Percentiles rank a stretch among this genome's conserved stretches.
Conservation (phyloP, 108 stramenopile species). For the Nitzschia inconspicua region DNA sequence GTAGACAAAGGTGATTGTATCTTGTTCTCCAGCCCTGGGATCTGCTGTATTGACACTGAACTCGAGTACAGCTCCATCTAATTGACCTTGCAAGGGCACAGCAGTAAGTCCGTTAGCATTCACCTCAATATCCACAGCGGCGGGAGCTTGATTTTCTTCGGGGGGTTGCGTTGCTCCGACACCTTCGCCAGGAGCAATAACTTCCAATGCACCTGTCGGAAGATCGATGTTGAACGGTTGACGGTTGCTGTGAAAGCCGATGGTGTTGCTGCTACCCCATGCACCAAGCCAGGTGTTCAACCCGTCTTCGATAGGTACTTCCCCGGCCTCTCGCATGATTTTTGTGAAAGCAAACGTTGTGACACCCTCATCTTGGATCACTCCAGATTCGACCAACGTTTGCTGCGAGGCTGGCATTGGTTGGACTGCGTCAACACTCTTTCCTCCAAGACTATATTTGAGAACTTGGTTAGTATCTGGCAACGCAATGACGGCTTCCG, state of each 20-base stretch:
- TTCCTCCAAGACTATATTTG: slow-evolving; percentile 44
- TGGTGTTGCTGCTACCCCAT: slow-evolving; percentile 22
- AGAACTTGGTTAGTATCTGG: slow-evolving; percentile 27
- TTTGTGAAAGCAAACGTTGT: slow-evolving; percentile 59
- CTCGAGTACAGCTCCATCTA: slow-evolving; percentile 2
- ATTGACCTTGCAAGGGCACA: slow-evolving; percentile 4
- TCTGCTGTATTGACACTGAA: slow-evolving; percentile 19
- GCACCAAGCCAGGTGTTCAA: slow-evolving; percentile 48
- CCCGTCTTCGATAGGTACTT: slow-evolving; percentile 34
- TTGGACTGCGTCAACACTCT: slow-evolving; percentile 16
- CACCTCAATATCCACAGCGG: no score
- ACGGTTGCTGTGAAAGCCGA: slow-evolving; percentile 36
- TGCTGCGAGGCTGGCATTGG: slow-evolving; percentile 31
- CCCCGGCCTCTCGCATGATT: slow-evolving; percentile 38
- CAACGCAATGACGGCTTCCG: slow-evolving; percentile 49
- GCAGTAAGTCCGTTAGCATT: neutral
- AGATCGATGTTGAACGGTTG: no score
- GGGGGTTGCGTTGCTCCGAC: no score
- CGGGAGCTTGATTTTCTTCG: no score
- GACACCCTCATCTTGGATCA: slow-evolving; percentile 27
- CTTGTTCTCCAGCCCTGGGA: slow-evolving; percentile 11
- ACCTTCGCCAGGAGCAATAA: no score
- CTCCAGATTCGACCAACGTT: slow-evolving; percentile 38
- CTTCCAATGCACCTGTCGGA: no score
- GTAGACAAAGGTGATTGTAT: slow-evolving; percentile 28